Conservation (phyloP, 306 rosid species). For the Coriaria nepalensis region DNA sequence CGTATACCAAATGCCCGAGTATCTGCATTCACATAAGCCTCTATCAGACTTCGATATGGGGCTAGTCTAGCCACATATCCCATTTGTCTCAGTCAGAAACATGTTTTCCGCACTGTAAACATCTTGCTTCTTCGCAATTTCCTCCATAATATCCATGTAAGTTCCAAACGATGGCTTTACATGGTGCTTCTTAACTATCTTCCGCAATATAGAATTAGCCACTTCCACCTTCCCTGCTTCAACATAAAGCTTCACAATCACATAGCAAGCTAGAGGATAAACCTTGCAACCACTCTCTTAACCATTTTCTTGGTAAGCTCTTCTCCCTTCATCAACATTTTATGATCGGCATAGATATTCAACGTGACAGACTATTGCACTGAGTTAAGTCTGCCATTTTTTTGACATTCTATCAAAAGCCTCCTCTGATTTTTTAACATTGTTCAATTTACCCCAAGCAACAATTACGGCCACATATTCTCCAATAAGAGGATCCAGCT, state of each 20-base stretch:
- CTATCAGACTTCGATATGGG: constrained; percentile 43
- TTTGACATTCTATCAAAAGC: constrained; percentile 42
- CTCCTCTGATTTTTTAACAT: constrained; percentile 59
- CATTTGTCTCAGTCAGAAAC: constrained; percentile 41
- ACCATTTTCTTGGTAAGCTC: constrained; percentile 58
- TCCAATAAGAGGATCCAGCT: constrained; percentile 24
- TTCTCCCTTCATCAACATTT: constrained; percentile 60
- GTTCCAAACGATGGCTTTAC: constrained; percentile 38
- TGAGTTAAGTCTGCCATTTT: constrained; percentile 29
- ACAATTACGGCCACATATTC: constrained; percentile 57
- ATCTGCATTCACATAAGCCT: constrained; percentile 61
- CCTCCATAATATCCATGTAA: constrained; percentile 35
- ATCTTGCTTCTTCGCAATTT: constrained; percentile 61
- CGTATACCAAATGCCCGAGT: constrained; percentile 60
- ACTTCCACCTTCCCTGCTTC: constrained; percentile 66
- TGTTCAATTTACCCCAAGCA: constrained; percentile 73
- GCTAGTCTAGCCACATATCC: constrained; percentile 26
- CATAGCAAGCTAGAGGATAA: constrained; percentile 53
- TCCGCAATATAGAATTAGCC: constrained; percentile 58
- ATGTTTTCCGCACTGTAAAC: constrained; percentile 66
- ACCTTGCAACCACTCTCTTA: constrained; percentile 36
- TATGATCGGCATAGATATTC: constrained; percentile 46
- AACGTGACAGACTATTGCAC: constrained; percentile 32
- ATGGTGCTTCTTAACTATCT: constrained; percentile 31
- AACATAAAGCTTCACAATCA: constrained; percentile 57